A percentile compares a stretch with the other conserved stretches of the same genome.
Conservation (phyloP, 306 rosid genomes). For the Rosa lucieae region DNA sequence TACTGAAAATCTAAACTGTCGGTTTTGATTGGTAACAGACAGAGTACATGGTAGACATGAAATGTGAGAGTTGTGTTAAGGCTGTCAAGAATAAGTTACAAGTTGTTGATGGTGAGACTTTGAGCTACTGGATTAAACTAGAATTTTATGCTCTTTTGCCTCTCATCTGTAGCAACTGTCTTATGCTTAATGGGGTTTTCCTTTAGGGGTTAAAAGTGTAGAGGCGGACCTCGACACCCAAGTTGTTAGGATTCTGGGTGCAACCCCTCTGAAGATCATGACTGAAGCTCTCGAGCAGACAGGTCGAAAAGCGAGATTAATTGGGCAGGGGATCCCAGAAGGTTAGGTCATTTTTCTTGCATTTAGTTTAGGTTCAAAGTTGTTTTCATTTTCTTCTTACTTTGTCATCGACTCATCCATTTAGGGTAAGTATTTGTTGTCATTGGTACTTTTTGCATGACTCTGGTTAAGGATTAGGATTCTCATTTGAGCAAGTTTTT, state of each 20-base stretch:
- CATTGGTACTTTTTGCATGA: not conserved
- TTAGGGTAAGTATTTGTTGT: not conserved
- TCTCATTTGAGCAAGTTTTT: not conserved
- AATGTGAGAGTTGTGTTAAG: slow-evolving; percentile 81
- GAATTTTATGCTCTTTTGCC: not conserved
- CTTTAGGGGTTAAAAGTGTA: slow-evolving; percentile 68
- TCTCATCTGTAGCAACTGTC: not conserved
- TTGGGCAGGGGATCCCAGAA: slow-evolving; percentile 91
- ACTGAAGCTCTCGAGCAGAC: slow-evolving; percentile 90
- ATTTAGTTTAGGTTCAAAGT: slow-evolving; percentile 1
- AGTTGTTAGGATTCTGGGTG: slow-evolving; percentile 84
- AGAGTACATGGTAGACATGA: slow-evolving; percentile 97
- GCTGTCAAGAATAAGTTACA: slow-evolving; percentile 78
- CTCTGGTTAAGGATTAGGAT: not conserved
- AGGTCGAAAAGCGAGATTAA: slow-evolving; percentile 73
- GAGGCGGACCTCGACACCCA: slow-evolving; percentile 79
- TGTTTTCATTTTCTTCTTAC: not conserved
- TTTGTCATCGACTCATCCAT: not conserved
- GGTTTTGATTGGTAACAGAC: slow-evolving; percentile 53
- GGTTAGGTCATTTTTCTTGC: slow-evolving; percentile 34
- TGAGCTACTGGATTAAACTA: not conserved
- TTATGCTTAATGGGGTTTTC: not conserved
- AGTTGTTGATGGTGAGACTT: slow-evolving; percentile 53
- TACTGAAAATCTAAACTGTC: slow-evolving; percentile 11
- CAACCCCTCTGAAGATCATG: slow-evolving; percentile 80